Base-by-base conservation (phyloP, 306 rosid species). In the Trichosanthes cucumerina region DNA sequence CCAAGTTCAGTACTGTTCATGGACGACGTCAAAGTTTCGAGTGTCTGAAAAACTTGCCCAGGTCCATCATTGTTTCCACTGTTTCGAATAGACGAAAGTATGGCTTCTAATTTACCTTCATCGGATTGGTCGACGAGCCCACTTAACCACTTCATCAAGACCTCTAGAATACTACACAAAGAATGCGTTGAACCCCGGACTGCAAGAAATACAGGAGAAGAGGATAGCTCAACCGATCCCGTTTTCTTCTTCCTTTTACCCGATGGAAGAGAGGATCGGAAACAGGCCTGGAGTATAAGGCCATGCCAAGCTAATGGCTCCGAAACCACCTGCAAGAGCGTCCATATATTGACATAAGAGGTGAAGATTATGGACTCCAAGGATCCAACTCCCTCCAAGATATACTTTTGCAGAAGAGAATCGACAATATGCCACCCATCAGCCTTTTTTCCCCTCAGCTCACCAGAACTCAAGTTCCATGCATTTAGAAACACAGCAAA, bases 241-340 rank as follows among this genome's bases (percentile, higher is more conserved):
- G 89, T 82, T 87, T 90, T 96, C 92, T 93, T 96, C 81, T 96
- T 96, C 87, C 88, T 96, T 82, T 93, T 96, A 63, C 97, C 89
- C 1, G 93, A 80, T 62, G 99, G 99, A 79, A 88, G 86, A 70
- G 86, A 88, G 15, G 96, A 86, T 46, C 96, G 95, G 57, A 89
- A 62, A 76, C 90, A 89, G 78, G 99, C 85, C 77, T 90, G 98
- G 56, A 96, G 87, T 24, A 96, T 86, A 34, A 96, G 96, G 80
- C 89, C 90, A 76, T 93, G 98, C 99, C 99, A 96, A 4, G 97
- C 94, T 84, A 96, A 83, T 39, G 99, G 96, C 86, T 89, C 99
- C 12, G 93, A 84, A 82, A 96, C 88, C 83, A 96, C 50, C 84
- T 88, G 94, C 79, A 90, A 84, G 79, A 96, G 73, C 83, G 85